These are phyloP conservation scores for Pichia sp. DNA, from an alignment of 1,139 yeast species.

Conservation along the genomic window DNA sequence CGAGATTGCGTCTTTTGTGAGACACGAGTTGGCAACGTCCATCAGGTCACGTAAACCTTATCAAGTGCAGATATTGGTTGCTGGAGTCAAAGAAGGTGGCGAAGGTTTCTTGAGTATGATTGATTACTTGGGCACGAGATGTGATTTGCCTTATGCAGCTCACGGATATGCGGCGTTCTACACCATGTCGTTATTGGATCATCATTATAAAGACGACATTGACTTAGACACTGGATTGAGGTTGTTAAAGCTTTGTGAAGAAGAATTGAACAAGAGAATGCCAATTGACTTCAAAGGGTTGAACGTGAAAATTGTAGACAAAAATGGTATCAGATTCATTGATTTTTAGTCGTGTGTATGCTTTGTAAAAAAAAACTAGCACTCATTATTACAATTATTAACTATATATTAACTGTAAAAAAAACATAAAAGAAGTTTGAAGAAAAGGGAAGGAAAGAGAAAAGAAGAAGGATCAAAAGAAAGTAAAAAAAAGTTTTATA, in stretches of 20 bases:
- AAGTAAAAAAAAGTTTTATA: background rate
- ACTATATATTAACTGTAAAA: slow-evolving; percentile 1
- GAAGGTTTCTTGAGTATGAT: slow-evolving; percentile 83
- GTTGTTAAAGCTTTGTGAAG: slow-evolving; percentile 66
- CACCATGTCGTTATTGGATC: slow-evolving; percentile 83
- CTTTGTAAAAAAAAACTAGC: background rate
- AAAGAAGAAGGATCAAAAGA: background rate
- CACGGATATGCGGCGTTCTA: slow-evolving; percentile 97
- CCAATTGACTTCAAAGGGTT: slow-evolving; percentile 93
- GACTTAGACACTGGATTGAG: slow-evolving; percentile 73
- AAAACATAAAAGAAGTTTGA: background rate
- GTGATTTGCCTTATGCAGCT: slow-evolving; percentile 89
- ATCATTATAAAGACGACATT: slow-evolving; percentile 80
- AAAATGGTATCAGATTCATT: slow-evolving; percentile 59
- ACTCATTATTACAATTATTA: slow-evolving; percentile 1
- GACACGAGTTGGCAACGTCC: slow-evolving; percentile 83
- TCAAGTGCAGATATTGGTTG: slow-evolving; percentile 86
- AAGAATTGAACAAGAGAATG: slow-evolving; percentile 80
- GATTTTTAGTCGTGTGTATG: slow-evolving; percentile 30
- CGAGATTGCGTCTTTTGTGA: slow-evolving; percentile 83
- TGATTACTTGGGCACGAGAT: slow-evolving; percentile 91
- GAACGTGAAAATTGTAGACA: slow-evolving; percentile 67
- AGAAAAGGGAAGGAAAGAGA: background rate
- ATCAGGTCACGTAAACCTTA: slow-evolving; percentile 89
- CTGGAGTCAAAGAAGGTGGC: slow-evolving; percentile 61